Percentiles rank a stretch among this genome's conserved stretches.
phyloP scores from a whole-genome alignment of 2,329 filamentous ascomycete species.

The Kalaharituber pfeilii region DNA sequence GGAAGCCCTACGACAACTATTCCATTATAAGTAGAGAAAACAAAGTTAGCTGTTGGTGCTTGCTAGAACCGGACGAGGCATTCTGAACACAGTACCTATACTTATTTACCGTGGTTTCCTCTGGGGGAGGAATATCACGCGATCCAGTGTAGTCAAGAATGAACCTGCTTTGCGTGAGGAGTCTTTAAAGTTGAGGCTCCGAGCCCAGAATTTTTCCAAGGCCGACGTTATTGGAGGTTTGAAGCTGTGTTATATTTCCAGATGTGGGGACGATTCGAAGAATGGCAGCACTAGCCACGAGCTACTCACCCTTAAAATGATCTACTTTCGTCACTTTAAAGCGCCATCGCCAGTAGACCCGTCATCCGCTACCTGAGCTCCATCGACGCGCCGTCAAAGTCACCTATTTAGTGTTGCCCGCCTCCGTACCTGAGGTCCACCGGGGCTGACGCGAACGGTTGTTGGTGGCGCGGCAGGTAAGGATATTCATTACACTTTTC shows the following conservation, averaged over 20 bases:
- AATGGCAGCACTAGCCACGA: not conserved
- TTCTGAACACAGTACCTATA: not conserved
- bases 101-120: too few relatives aligned
- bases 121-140: too few relatives aligned
- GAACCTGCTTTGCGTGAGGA: not conserved
- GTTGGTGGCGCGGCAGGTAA: conserved; percentile 1
- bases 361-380: not conserved
- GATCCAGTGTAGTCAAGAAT: not conserved
- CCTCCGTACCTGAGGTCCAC: not conserved
- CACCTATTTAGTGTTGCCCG: not conserved
- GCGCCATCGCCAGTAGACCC: not conserved
- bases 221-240: not conserved
- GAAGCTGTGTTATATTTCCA: not conserved
- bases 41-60: not conserved
- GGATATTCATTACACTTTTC: conserved; percentile 1
- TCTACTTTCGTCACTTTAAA: conserved; percentile 1
- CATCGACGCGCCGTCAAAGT: not conserved
- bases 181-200: not conserved
- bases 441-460: not conserved
- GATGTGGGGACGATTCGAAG: not conserved
- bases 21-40: not conserved
- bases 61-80: not conserved
- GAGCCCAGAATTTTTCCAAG: not conserved
- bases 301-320: not conserved
- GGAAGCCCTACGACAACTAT: not conserved